Evolutionary conservation across 2,329 filamentous ascomycete genomes (phyloP), one percentile per base, ranked within the genome.

Genomic region (Aspergillus melleus): DNA sequence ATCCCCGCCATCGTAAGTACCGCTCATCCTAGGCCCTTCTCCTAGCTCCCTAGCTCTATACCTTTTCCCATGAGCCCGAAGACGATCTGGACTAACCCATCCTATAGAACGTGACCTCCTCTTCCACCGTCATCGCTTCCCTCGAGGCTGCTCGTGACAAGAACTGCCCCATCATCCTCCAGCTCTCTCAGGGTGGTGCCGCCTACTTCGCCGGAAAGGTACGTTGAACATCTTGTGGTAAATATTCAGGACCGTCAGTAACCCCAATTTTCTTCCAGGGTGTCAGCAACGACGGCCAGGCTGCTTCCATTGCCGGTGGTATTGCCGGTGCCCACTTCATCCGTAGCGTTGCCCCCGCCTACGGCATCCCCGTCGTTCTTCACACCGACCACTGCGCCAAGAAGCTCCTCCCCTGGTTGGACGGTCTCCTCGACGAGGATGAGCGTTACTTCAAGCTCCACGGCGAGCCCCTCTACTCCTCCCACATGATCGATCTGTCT

Each of bases 331-430:
- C 95, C 70, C 91, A 96, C 83, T 98, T 91, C 84, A 92, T 97
- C 82, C 91, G 93, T 75, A 83, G 90, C 68, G 82, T 98, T 72
- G 92, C 95, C 55, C 91, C 94, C 62, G 70, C 86, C 70, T 99
- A 99, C 81, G 92, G 89, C 70, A 83, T 98, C 68, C 94, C 94
- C 73, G 92, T 96, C 70, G 84, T 98, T 72, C 88, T 98, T 61
- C 93, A 97, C 87, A 96, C 94, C 76, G 95, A 99, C 79, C 95
- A 98, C 85, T 96, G 94, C 82, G 94, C 95, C 77, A 98, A 98
- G 90, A 98, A 98, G 89, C 91, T 98, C 61, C 88, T 98, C 59
- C 95, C 95, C 64, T 98, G 94, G 94, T 84, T 98, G 77, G 93
- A 97, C 75, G 93, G 93, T 77, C 93, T 97, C 88, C 81, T 98